Evolutionary conservation across 78 protist genomes (phyloP).

Genomic region (Anaeramoeba ignava): DNA sequence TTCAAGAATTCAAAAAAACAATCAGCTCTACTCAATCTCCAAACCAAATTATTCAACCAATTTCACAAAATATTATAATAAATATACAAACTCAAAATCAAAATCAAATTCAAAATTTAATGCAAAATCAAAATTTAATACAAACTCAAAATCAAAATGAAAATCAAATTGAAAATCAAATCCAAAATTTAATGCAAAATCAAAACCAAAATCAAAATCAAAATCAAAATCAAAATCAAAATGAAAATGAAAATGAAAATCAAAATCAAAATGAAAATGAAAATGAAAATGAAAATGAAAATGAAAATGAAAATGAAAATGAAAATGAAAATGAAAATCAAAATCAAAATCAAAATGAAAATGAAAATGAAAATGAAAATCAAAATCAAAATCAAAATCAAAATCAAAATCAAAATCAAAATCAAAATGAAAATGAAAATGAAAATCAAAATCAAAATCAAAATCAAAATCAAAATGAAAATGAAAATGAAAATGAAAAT

Average conservation of each 20-base stretch:
- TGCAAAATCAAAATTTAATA: no score
- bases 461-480: conserved; percentile 1
- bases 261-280: neutral
- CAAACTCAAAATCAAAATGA: no score
- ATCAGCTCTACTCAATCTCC: no score
- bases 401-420: neutral
- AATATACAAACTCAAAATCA: no score
- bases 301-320: neutral
- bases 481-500: neutral
- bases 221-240: neutral
- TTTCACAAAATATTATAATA: no score
- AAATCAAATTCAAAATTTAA: no score
- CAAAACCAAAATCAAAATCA: neutral
- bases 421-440: neutral
- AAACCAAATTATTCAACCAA: no score
- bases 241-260: neutral
- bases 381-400: neutral
- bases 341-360: neutral
- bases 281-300: neutral
- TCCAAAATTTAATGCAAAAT: neutral
- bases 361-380: neutral
- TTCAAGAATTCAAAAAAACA: no score
- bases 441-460: neutral
- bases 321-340: neutral
- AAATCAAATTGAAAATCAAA: no score